phyloP scores from a whole-genome alignment of 495 filamentous ascomycete genomes.

The Tuber calosporum region DNA sequence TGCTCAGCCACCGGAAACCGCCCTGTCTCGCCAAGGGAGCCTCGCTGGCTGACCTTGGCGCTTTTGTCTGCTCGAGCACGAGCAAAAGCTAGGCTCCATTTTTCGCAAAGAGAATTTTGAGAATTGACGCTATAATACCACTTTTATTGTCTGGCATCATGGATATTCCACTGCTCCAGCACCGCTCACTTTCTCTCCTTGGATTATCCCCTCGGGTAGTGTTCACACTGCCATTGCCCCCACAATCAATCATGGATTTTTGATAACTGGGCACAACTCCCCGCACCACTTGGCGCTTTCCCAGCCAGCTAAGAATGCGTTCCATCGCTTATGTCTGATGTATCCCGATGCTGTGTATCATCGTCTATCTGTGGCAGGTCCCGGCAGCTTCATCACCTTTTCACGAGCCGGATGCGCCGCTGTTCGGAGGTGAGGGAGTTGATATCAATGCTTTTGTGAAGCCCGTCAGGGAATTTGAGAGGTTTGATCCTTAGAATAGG shows the following conservation, averaged over 20 bases:
- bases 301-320: too few species aligned
- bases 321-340: too few species aligned
- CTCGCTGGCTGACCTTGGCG: not conserved
- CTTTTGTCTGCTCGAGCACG: too few species aligned
- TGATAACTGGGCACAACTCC: not conserved
- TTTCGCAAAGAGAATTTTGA: not conserved
- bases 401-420: too few species aligned
- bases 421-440: too few species aligned
- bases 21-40: not conserved
- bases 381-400: too few species aligned
- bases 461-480: too few species aligned
- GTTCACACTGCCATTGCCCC: not conserved
- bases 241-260: not conserved
- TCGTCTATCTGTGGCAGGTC: too few species aligned
- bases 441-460: too few species aligned
- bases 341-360: too few species aligned
- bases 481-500: not conserved
- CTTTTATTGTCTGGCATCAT: not conserved
- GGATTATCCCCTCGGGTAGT: not conserved
- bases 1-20: not conserved
- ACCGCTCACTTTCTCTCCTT: not conserved
- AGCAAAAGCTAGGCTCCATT: not conserved
- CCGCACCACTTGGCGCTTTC: not conserved
- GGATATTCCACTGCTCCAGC: not conserved
- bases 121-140: too few species aligned